A percentile compares a stretch with the other conserved stretches of the same genome.
phyloP scores from a whole-genome alignment of 495 filamentous ascomycete genomes.

The Penicillium verhagenii region DNA sequence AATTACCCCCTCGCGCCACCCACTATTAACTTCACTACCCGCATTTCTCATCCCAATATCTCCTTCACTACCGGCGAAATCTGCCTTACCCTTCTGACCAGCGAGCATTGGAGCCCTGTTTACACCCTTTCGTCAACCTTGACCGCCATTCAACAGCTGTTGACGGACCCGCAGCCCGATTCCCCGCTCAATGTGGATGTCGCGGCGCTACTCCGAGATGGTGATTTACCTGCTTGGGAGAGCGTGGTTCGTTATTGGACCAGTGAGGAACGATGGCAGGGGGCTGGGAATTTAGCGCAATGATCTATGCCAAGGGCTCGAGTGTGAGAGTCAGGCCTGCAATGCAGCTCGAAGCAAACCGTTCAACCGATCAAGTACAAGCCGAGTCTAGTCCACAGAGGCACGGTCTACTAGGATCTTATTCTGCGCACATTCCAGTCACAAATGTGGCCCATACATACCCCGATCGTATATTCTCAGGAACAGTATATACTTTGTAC shows the following conservation, averaged over 20 bases:
- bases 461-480: constrained; percentile 19
- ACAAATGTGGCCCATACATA: constrained; percentile 18
- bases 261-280: constrained; percentile 47
- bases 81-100: constrained; percentile 81
- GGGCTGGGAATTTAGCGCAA: constrained; percentile 7
- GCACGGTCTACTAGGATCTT: no score
- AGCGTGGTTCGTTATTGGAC: constrained; percentile 81
- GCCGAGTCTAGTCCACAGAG: not conserved
- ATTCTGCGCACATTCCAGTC: constrained; percentile 7
- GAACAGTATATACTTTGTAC: constrained; percentile 11
- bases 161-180: constrained; percentile 74
- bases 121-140: constrained; percentile 78
- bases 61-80: constrained; percentile 81
- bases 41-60: constrained; percentile 85
- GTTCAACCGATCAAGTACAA: no score
- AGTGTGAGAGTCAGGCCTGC: not conserved
- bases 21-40: constrained; percentile 71
- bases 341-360: not conserved
- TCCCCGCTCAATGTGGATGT: constrained; percentile 89
- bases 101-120: constrained; percentile 77
- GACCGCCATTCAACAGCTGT: constrained; percentile 72
- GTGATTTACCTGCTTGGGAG: constrained; percentile 75
- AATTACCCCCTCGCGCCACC: constrained; percentile 80
- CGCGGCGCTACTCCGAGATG: constrained; percentile 70
- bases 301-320: constrained; percentile 5